Percentiles rank a stretch among this genome's conserved stretches.
Evolutionary conservation across 257 asterid genomes (phyloP).

Genomic region (Solanum bukasovii): DNA sequence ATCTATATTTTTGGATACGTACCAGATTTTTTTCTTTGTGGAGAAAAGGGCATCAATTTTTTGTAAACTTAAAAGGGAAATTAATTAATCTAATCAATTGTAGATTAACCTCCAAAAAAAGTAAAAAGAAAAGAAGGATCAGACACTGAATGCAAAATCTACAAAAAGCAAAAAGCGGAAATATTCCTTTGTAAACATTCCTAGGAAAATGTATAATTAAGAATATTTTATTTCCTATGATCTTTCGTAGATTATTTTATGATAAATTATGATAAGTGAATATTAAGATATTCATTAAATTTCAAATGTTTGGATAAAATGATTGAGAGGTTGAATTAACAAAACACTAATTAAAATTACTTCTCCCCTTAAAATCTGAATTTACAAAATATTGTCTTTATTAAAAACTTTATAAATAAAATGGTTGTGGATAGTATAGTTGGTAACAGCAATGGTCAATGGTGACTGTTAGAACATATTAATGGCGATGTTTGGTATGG

Average conservation of each 20-base stretch:
- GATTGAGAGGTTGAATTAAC: not conserved
- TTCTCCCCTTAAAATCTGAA: not conserved
- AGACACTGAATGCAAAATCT: not conserved
- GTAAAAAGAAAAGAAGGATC: not conserved
- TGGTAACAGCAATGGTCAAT: not conserved
- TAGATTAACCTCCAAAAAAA: too few relatives aligned
- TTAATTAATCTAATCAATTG: not conserved
- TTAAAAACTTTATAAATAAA: not conserved
- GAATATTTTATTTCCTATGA: not conserved
- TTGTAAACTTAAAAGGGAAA: not conserved
- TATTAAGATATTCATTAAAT: not conserved
- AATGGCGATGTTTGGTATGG: not conserved
- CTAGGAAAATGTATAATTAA: not conserved
- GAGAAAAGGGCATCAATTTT: not conserved
- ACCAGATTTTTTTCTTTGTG: not conserved
- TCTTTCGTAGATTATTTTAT: too few relatives aligned
- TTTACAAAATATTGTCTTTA: not conserved
- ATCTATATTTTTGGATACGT: not conserved
- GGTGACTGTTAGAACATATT: not conserved
- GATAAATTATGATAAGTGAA: too few relatives aligned
- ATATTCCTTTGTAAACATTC: not conserved
- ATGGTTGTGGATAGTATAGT: not conserved
- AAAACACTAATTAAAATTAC: not conserved
- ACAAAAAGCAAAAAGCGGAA: not conserved
- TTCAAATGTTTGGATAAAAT: not conserved